A percentile compares a stretch with the other conserved stretches of the same genome.
Evolutionary conservation across 2,329 filamentous ascomycete species (phyloP).

Genomic region (Boeremia lycopersici): DNA sequence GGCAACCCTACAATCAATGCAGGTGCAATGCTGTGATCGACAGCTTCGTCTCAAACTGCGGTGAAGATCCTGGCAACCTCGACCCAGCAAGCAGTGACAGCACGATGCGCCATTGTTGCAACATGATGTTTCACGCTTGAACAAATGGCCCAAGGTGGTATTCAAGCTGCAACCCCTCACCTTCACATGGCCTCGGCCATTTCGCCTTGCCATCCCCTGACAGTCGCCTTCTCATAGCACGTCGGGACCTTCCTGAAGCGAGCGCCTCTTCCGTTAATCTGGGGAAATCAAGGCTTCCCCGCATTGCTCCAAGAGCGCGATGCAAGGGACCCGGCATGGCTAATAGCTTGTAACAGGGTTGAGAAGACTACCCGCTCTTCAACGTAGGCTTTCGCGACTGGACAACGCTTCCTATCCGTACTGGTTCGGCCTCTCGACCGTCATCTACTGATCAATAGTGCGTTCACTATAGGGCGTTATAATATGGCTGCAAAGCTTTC

Average conservation of each 20-base stretch:
- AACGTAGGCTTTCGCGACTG: neutral
- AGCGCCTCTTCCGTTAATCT: neutral
- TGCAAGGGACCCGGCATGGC: conserved; percentile 1
- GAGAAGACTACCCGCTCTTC: neutral
- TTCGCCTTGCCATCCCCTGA: neutral
- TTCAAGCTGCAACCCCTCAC: neutral
- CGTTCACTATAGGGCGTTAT: neutral
- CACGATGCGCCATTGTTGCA: too few relatives aligned
- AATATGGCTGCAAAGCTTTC: neutral
- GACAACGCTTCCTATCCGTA: neutral
- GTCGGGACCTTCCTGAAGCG: conserved; percentile 13
- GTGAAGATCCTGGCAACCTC: too few relatives aligned
- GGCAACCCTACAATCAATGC: too few relatives aligned
- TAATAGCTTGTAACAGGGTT: neutral
- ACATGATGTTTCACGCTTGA: too few relatives aligned
- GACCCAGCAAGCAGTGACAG: too few relatives aligned
- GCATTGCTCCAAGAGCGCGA: conserved; percentile 2
- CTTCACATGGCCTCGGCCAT: conserved; percentile 11
- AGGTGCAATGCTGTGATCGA: too few relatives aligned
- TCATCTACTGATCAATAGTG: neutral
- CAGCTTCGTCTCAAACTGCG: too few relatives aligned
- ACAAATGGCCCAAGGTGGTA: too few relatives aligned
- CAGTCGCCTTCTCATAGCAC: neutral
- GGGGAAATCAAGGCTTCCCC: conserved; percentile 13
- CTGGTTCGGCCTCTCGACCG: neutral